A percentile compares a stretch with the other conserved stretches of the same genome.
Evolutionary conservation across 108 stramenopile genomes (phyloP).

Genomic region (Schizochytrium sp.): DNA sequence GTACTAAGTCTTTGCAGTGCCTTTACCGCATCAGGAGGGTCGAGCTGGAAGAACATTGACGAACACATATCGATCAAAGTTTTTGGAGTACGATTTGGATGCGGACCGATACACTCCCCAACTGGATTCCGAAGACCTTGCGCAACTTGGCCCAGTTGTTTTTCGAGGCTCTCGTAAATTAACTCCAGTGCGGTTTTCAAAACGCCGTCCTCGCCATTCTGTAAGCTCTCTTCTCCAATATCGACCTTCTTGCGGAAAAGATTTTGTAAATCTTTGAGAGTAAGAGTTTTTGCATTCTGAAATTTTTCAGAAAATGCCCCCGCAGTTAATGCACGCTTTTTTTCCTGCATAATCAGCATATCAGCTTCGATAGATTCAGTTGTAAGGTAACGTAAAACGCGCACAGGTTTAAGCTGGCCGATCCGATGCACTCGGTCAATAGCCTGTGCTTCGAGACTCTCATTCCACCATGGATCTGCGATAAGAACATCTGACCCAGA

Average conservation of each 20-base stretch:
- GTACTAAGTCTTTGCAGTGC: not conserved
- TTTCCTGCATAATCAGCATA: conserved; percentile 95
- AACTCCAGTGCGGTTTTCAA: not conserved
- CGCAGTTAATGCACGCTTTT: conserved; percentile 94
- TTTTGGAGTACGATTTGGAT: not conserved
- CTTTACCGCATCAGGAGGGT: not conserved
- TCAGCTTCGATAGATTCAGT: conserved; percentile 97
- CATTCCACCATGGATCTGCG: conserved; percentile 80
- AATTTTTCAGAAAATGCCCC: conserved; percentile 83
- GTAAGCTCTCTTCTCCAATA: not conserved
- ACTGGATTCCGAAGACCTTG: not conserved
- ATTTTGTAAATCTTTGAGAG: conserved; percentile 49
- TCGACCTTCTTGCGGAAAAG: not conserved
- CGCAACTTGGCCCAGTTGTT: not conserved
- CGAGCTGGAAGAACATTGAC: not conserved
- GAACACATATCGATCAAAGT: not conserved
- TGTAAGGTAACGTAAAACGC: conserved; percentile 92
- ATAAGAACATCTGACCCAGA: conserved; percentile 74
- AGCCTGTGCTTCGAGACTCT: conserved; percentile 87
- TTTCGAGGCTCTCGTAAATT: conserved; percentile 31
- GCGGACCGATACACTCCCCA: conserved; percentile 34
- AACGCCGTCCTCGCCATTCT: not conserved
- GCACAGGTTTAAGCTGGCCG: conserved; percentile 92
- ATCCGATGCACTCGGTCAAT: conserved; percentile 97
- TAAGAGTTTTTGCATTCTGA: conserved; percentile 45